phyloP scores from a whole-genome alignment of 345 rosid genomes.

The Rhizophora apiculata region DNA sequence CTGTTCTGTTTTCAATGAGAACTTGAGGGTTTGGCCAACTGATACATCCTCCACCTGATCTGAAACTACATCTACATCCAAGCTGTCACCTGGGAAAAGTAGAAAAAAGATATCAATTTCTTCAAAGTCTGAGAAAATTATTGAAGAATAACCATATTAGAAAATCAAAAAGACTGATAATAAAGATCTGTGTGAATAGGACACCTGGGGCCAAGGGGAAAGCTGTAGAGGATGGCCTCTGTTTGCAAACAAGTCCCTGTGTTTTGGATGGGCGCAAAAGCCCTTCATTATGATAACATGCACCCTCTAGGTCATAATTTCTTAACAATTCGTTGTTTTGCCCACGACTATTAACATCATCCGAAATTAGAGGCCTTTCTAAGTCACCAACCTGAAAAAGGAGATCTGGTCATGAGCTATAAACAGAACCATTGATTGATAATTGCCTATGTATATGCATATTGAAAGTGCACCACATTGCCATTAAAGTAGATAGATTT shows the following conservation, averaged over 20 bases:
- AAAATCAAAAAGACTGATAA: not conserved
- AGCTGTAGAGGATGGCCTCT: conserved; percentile 53
- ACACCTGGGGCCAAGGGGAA: conserved; percentile 47
- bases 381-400: conserved; percentile 53
- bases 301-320: conserved; percentile 67
- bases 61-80: conserved; percentile 55
- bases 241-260: conserved; percentile 63
- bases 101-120: not conserved
- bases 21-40: conserved; percentile 70
- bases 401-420: conserved; percentile 6
- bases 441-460: not conserved
- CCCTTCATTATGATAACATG: conserved; percentile 60
- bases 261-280: conserved; percentile 48
- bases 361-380: conserved; percentile 72
- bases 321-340: conserved; percentile 53
- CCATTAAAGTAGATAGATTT: no score
- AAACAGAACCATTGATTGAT: conserved; percentile 1
- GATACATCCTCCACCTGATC: conserved; percentile 54
- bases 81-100: conserved; percentile 51
- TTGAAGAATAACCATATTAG: not conserved
- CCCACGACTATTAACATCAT: conserved; percentile 39
- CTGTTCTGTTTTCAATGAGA: conserved; percentile 31
- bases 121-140: not conserved
- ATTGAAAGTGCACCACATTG: no score
- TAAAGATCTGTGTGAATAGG: not conserved